Evolutionary conservation across 768 basidiomycete species (phyloP).

Genomic region (Calocybe gangraenosa): DNA sequence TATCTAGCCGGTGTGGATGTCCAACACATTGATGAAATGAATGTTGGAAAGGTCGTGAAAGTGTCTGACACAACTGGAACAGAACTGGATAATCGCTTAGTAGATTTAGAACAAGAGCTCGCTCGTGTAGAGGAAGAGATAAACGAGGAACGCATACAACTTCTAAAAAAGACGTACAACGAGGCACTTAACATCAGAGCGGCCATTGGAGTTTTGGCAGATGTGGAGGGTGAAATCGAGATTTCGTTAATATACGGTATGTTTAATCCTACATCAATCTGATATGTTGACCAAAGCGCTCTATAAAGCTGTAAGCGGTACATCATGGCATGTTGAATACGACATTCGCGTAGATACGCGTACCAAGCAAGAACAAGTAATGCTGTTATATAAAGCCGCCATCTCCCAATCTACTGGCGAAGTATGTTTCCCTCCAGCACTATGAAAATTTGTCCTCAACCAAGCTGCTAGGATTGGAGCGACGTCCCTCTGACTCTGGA

Average conservation of each 20-base stretch:
- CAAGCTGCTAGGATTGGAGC: slow-evolving; percentile 10
- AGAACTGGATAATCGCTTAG: slow-evolving; percentile 19
- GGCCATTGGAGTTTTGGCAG: slow-evolving; percentile 22
- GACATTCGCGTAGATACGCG: slow-evolving; percentile 34
- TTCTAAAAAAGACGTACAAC: neutral
- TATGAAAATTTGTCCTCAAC: no score
- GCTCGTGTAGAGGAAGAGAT: slow-evolving; percentile 16
- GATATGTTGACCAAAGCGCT: neutral
- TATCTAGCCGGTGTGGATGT: slow-evolving; percentile 23
- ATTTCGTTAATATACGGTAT: slow-evolving; percentile 29
- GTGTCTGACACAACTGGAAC: slow-evolving; percentile 16
- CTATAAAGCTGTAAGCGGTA: slow-evolving; percentile 18
- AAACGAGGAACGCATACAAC: slow-evolving; percentile 11
- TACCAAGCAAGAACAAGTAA: slow-evolving; percentile 25
- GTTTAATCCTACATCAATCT: neutral
- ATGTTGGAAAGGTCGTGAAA: slow-evolving; percentile 13
- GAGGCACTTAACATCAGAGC: slow-evolving; percentile 14
- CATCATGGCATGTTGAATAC: slow-evolving; percentile 30
- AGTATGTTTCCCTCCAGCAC: slow-evolving; percentile 17
- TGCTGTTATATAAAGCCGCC: slow-evolving; percentile 34
- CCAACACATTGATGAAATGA: slow-evolving; percentile 15
- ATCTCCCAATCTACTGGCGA: slow-evolving; percentile 37
- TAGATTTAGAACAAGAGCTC: slow-evolving; percentile 17
- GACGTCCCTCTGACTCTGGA: slow-evolving; percentile 27
- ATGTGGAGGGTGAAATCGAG: slow-evolving; percentile 24